These are phyloP conservation scores for Actinomortierella ambigua DNA, from an alignment of 371 early-diverging fungal species.

Conservation along the genomic window DNA sequence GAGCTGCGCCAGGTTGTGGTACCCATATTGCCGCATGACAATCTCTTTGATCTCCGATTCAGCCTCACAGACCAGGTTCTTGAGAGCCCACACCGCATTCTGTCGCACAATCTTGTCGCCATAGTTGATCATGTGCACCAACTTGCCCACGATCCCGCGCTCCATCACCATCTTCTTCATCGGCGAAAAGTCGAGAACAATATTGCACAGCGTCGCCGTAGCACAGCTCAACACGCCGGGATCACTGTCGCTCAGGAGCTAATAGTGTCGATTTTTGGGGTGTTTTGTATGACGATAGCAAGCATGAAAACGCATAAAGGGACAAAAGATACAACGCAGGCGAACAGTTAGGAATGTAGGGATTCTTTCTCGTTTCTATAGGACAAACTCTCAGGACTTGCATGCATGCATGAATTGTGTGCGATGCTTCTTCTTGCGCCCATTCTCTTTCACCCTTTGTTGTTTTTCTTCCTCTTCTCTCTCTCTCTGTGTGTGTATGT, in stretches of 20 bases:
- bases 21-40: slow-evolving; percentile 76
- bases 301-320: slow-evolving; percentile 12
- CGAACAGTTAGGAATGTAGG: not conserved
- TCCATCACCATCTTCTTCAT: slow-evolving; percentile 86
- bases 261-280: not conserved
- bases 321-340: not conserved
- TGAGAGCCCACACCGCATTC: slow-evolving; percentile 87
- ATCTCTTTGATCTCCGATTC: slow-evolving; percentile 67
- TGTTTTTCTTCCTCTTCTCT: too few relatives aligned
- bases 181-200: slow-evolving; percentile 87
- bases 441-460: too few relatives aligned
- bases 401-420: too few relatives aligned
- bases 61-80: slow-evolving; percentile 80
- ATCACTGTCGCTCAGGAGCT: slow-evolving; percentile 72
- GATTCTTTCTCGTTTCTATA: too few relatives aligned
- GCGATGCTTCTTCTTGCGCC: too few relatives aligned
- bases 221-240: slow-evolving; percentile 75
- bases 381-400: too few relatives aligned
- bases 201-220: slow-evolving; percentile 84
- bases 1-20: slow-evolving; percentile 59
- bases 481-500: too few relatives aligned
- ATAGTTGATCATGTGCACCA: slow-evolving; percentile 68
- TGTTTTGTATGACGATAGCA: too few relatives aligned
- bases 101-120: slow-evolving; percentile 59
- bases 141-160: slow-evolving; percentile 72